Base-by-base conservation (phyloP, 306 rosid genomes). In the Cicer bijugum region DNA sequence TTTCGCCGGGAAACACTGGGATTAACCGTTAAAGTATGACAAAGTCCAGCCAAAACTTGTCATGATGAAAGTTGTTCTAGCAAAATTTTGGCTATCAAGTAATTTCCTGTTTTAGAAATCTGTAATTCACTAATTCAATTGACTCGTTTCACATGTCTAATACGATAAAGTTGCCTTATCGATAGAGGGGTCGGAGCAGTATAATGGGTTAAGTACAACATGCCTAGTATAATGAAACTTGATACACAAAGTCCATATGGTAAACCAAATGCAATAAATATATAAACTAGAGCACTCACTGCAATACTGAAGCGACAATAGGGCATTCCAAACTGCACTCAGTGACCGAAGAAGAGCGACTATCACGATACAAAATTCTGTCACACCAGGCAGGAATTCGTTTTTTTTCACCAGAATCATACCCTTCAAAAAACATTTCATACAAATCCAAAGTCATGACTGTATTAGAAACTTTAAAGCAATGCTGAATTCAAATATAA, bases 301-400 rank as follows among this genome's bases (percentile, higher is more conserved):
- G 90, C 57, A 84, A 68, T 75, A 89, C 76, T 33, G 96, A 84
- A 35, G 94, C 75, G 75, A 88, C 92, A 8, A 91, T 87, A 40
- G 98, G 98, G 67, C 89, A 91, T 67, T 83, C 89, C 78, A 93
- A 84, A 84, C 90, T 74, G 89, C 97, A 93, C 66, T 86, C 92
- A 72, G 91, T 83, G 39, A 53, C 80, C 74, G 65, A 75, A 37
- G 89, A 66, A 78, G 88, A 76, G 66, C 96, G 86, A 81, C 90
- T 85, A 75, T 93, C 98, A 75, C 97, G 98, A 77, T 91, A 91
- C 56, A 93, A 76, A 80, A 93, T 91, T 88, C 98, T 84, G 86
- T 93, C 98, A 71, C 98, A 93, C 98, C 98, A 93, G 59, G 98
- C 98, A 70, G 98, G 98, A 71, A 91, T 82, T 46, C 98, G 97